phyloP scores from a whole-genome alignment of 2,329 filamentous ascomycete species.

The Cladosporium phlei region DNA sequence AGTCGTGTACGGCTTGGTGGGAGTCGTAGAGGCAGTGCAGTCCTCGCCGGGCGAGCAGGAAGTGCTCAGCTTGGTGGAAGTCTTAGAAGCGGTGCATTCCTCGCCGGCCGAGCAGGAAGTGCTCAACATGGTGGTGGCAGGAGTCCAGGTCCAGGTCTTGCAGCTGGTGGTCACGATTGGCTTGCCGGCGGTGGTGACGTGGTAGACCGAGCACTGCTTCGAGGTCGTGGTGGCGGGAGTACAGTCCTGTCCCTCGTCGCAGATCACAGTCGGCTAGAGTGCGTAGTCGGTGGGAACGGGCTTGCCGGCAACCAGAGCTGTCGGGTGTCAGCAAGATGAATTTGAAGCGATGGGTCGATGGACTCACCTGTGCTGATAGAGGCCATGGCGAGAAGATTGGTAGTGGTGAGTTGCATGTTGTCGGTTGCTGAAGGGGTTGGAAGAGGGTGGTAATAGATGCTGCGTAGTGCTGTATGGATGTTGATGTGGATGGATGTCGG shows the following conservation, averaged over 20 bases:
- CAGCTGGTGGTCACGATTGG: constrained; percentile 5
- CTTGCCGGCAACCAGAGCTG: too few species aligned
- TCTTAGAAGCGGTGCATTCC: background rate
- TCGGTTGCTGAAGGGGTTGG: constrained; percentile 1
- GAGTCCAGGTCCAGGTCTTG: constrained; percentile 9
- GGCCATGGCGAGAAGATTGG: background rate
- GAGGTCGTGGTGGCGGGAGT: constrained; percentile 1
- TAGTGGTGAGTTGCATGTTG: constrained; percentile 6
- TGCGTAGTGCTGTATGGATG: constrained; percentile 9
- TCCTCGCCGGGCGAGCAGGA: background rate
- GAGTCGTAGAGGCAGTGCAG: background rate
- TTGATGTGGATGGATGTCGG: constrained; percentile 4
- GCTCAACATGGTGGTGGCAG: constrained; percentile 2
- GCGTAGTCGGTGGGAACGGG: background rate
- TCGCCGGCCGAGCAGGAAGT: constrained; percentile 1
- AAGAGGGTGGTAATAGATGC: background rate
- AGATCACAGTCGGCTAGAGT: constrained; percentile 1
- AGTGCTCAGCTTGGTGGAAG: constrained; percentile 4
- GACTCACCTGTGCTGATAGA: constrained; percentile 1
- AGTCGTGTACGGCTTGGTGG: constrained; percentile 1
- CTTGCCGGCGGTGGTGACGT: background rate
- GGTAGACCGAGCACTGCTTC: background rate
- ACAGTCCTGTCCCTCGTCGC: background rate
- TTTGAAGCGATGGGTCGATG: background rate
- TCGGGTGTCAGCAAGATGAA: background rate